Conservation (phyloP, 176 grass and related monocot genomes). For the Ensete glaucum region DNA sequence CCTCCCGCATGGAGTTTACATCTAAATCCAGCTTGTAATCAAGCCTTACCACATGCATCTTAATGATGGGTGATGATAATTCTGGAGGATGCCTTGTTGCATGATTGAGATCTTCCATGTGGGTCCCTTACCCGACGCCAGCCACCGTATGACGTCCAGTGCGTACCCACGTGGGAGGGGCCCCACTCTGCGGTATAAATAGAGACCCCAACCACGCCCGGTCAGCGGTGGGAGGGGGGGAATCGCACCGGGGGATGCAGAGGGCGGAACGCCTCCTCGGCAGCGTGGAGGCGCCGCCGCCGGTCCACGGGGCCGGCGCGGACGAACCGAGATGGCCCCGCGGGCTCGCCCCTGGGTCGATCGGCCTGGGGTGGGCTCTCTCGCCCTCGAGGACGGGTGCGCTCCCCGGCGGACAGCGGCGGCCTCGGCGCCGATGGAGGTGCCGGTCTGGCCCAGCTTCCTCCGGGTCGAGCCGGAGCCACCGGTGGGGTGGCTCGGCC, state of each 20-base stretch:
- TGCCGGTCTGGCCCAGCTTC: background rate
- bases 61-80: too few species aligned
- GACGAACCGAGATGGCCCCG: background rate
- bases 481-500: background rate
- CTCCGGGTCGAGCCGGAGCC: background rate
- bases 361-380: background rate
- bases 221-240: too few species aligned
- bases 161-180: too few species aligned
- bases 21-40: too few species aligned
- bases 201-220: background rate
- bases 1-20: too few species aligned
- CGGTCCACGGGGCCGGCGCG: background rate
- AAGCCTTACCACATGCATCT: too few species aligned
- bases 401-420: background rate
- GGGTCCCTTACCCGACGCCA: background rate
- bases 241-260: too few species aligned
- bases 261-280: slow-evolving; percentile 8
- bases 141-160: background rate
- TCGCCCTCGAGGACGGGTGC: slow-evolving; percentile 6
- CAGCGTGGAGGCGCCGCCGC: background rate
- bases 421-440: slow-evolving; percentile 15
- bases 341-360: too few species aligned
- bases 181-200: background rate
- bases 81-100: background rate
- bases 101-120: background rate